Base-by-base conservation (phyloP, 2,329 filamentous ascomycete genomes). In the Lanzia echinophila region DNA sequence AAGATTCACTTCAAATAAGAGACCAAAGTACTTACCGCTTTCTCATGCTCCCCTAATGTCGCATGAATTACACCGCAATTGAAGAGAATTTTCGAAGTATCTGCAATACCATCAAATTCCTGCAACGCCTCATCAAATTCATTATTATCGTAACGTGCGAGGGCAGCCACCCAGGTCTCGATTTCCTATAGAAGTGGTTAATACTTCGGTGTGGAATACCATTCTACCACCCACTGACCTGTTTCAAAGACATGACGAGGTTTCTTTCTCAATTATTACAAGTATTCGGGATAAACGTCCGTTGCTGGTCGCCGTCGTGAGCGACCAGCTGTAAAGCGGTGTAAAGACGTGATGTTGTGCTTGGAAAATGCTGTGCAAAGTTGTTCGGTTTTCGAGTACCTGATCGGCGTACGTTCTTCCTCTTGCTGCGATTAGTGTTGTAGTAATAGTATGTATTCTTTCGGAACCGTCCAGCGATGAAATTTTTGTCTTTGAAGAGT, bases 1-100 rank as follows among this genome's bases (percentile, higher is more conserved):
- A n/a, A n/a, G n/a, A n/a, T n/a, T n/a, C n/a, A n/a, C n/a, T n/a
- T n/a, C n/a, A n/a, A n/a, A n/a, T n/a, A n/a, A n/a, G n/a, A n/a
- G n/a, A n/a, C n/a, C 19, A 48, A 33, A 34, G 46, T 36, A 78
- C 90, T 71, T 77, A 96, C 92, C 67, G 94, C 94, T 76, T 90
- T 90, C 69, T 92, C 88, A 72, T 99, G 94, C 70, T 97, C 90
- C 63, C 94, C 94, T 17, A 99, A 78, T 0, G 94, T 97, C 38
- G 94, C 94, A 75, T 96, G 88, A 65, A 99, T 97, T 38, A 99
- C 92, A 63, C 94, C 94, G 72, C 92, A 95, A 68, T 99, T 99
- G 78, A 99, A 99, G 58, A 96, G 78, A 59, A 99, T 99, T 77
- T 96, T 97, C 63, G 94, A 96, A 0, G 94, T 99, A 70, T 97